A percentile compares a stretch with the other conserved stretches of the same genome.
Conservation (phyloP, 2,329 filamentous ascomycete genomes). For the Zasmidium cellare region DNA sequence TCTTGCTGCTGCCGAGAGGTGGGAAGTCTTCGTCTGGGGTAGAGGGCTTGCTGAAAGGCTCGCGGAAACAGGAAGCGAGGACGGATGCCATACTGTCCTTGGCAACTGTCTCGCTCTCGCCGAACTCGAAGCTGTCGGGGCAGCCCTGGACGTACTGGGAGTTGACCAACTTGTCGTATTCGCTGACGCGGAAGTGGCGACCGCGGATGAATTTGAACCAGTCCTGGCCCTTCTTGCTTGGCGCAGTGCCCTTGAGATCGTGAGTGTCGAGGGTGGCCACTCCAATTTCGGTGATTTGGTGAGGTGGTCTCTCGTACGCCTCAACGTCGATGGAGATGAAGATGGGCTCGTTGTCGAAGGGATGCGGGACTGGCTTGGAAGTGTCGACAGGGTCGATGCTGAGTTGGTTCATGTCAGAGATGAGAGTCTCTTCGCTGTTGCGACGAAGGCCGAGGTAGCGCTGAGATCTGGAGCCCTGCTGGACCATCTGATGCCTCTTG, state of each 20-base stretch:
- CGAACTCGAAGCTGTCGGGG: conserved; percentile 74
- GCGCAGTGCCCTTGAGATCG: conserved; percentile 55
- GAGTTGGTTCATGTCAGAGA: conserved; percentile 23
- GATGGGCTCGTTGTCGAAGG: conserved; percentile 58
- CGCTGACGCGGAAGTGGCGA: conserved; percentile 74
- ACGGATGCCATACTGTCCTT: conserved; percentile 45
- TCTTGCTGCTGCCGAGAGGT: neutral
- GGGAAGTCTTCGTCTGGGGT: conserved; percentile 2
- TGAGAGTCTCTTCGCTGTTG: conserved; percentile 15
- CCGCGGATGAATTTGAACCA: conserved; percentile 70
- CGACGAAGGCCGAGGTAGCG: conserved; percentile 69
- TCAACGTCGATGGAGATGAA: conserved; percentile 84
- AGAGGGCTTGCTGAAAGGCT: conserved; percentile 50
- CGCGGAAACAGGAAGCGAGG: conserved; percentile 57
- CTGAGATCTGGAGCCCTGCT: conserved; percentile 64
- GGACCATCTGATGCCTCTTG: conserved; percentile 54
- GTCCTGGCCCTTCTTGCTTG: conserved; percentile 61
- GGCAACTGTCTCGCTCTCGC: conserved; percentile 57
- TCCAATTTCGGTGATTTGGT: conserved; percentile 79
- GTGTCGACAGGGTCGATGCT: conserved; percentile 42
- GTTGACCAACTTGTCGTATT: conserved; percentile 69
- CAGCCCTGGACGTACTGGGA: conserved; percentile 68
- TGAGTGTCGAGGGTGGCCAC: conserved; percentile 76
- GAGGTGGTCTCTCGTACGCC: conserved; percentile 67
- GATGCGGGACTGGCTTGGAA: conserved; percentile 46